Conservation (phyloP, 805 yeast genomes). For the Yueomyces sinensis region DNA sequence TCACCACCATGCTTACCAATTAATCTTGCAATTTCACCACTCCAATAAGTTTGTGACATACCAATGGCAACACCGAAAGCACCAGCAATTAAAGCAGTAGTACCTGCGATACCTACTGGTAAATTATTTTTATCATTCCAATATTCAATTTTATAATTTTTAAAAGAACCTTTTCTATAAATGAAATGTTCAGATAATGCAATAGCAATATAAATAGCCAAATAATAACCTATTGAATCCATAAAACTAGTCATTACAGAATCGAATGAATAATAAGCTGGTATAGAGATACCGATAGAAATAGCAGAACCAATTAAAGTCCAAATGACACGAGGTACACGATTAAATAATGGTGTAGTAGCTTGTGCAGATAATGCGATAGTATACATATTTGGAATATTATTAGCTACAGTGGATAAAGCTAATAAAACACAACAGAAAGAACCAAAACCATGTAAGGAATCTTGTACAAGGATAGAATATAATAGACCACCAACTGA, state of each 20-base stretch:
- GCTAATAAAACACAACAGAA: conserved; percentile 78
- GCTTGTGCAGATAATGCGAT: conserved; percentile 79
- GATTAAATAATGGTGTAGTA: conserved; percentile 56
- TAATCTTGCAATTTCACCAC: conserved; percentile 47
- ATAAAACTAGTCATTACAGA: conserved; percentile 72
- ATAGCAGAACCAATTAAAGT: conserved; percentile 60
- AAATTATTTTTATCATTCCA: conserved; percentile 43
- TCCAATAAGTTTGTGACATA: conserved; percentile 77
- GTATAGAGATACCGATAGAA: conserved; percentile 75
- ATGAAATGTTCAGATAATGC: conserved; percentile 68
- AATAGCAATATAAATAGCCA: conserved; percentile 72
- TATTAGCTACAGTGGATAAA: conserved; percentile 77
- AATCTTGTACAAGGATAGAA: conserved; percentile 62
- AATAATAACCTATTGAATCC: conserved; percentile 85
- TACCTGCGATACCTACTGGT: conserved; percentile 70
- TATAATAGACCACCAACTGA: conserved; percentile 73
- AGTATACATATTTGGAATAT: conserved; percentile 87
- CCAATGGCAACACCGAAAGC: conserved; percentile 76
- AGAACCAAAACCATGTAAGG: conserved; percentile 80
- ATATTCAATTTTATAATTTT: conserved; percentile 47
- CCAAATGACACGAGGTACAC: conserved; percentile 76
- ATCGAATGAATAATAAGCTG: conserved; percentile 68
- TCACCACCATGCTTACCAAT: conserved; percentile 47
- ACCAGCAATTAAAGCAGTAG: conserved; percentile 69
- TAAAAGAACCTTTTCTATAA: conserved; percentile 51